A percentile compares a stretch with the other conserved stretches of the same genome.
phyloP scores from a whole-genome alignment of 805 yeast genomes.

The Ogataea sp. region DNA sequence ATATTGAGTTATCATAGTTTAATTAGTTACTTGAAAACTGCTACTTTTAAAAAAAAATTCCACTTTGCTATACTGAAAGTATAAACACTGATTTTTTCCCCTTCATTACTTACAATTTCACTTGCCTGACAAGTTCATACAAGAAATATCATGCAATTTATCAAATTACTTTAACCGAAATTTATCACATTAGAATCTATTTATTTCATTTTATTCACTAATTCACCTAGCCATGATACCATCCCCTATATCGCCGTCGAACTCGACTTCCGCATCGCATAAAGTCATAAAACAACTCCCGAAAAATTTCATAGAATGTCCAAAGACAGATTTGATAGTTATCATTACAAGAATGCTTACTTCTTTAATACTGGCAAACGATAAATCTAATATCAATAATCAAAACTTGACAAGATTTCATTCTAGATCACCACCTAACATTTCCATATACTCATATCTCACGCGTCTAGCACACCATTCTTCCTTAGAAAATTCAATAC shows the following conservation, averaged over 20 bases:
- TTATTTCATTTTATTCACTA: neutral
- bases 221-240: neutral
- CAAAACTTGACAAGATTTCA: constrained; percentile 76
- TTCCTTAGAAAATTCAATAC: constrained; percentile 73
- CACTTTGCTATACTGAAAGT: too few relatives aligned
- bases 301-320: constrained; percentile 51
- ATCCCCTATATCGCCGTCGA: too few relatives aligned
- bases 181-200: too few relatives aligned
- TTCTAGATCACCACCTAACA: constrained; percentile 86
- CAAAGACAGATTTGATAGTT: constrained; percentile 59
- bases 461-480: constrained; percentile 76
- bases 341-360: constrained; percentile 75
- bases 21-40: too few relatives aligned
- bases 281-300: constrained; percentile 29
- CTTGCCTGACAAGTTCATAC: too few relatives aligned
- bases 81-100: too few relatives aligned
- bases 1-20: too few relatives aligned
- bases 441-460: constrained; percentile 71
- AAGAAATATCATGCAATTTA: too few relatives aligned
- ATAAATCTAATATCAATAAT: constrained; percentile 30
- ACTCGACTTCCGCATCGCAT: too few relatives aligned
- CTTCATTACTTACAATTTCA: too few relatives aligned
- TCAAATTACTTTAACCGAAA: too few relatives aligned
- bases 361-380: constrained; percentile 70
- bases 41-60: too few relatives aligned